Conservation (phyloP, 2,329 filamentous ascomycete genomes). For the Myrmaecium sp. region DNA sequence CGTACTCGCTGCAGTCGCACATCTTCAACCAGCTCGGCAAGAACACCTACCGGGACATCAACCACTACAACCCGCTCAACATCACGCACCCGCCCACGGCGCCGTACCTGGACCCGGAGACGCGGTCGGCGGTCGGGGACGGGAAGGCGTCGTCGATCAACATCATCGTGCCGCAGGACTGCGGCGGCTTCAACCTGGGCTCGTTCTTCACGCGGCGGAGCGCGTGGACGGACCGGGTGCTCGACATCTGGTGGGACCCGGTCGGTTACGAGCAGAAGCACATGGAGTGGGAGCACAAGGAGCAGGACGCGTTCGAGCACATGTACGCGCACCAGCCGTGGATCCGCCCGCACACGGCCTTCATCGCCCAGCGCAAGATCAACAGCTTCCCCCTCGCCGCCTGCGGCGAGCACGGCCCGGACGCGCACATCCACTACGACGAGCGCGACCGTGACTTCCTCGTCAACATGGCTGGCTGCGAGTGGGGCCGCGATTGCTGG, state of each 20-base stretch:
- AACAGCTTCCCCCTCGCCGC: slow-evolving; percentile 89
- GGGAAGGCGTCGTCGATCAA: slow-evolving; percentile 65
- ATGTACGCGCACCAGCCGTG: slow-evolving; percentile 84
- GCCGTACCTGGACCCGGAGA: slow-evolving; percentile 57
- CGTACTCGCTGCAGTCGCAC: slow-evolving; percentile 74
- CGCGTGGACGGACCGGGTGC: slow-evolving; percentile 73
- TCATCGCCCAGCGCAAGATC: slow-evolving; percentile 78
- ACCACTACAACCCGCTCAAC: slow-evolving; percentile 87
- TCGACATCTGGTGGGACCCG: slow-evolving; percentile 98
- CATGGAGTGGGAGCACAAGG: slow-evolving; percentile 98
- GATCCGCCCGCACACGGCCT: slow-evolving; percentile 76
- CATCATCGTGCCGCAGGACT: slow-evolving; percentile 81
- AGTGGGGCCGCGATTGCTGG: slow-evolving; percentile 96
- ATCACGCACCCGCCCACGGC: slow-evolving; percentile 68
- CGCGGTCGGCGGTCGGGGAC: slow-evolving; percentile 60
- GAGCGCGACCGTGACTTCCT: slow-evolving; percentile 76
- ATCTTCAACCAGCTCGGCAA: slow-evolving; percentile 66
- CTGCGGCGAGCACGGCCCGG: slow-evolving; percentile 60
- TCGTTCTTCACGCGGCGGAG: slow-evolving; percentile 84
- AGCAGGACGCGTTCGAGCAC: slow-evolving; percentile 88
- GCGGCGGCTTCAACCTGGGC: slow-evolving; percentile 86
- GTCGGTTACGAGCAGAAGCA: slow-evolving; percentile 96
- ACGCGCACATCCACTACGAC: slow-evolving; percentile 71
- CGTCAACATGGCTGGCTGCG: slow-evolving; percentile 96
- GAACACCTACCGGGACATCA: slow-evolving; percentile 85